These are phyloP conservation scores for Tetradesmus lagerheimii DNA, from an alignment of 139 green algal genomes.

Conservation along the genomic window DNA sequence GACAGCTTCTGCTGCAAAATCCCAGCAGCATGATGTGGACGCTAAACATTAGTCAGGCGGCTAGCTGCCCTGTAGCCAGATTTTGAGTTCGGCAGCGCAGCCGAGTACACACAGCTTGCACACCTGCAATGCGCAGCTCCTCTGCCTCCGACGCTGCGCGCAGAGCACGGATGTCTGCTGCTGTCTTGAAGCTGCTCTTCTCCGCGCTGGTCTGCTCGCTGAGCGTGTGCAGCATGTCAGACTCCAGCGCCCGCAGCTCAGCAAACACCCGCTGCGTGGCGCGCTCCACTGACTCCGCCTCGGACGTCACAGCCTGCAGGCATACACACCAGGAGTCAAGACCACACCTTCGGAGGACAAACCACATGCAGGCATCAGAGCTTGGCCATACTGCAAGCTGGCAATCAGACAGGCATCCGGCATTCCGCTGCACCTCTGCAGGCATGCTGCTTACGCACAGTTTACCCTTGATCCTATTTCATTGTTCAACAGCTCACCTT, in stretches of 20 bases:
- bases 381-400: not conserved
- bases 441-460: not conserved
- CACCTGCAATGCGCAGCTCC: conserved; percentile 29
- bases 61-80: too few species aligned
- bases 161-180: conserved; percentile 64
- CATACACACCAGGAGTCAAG: not conserved
- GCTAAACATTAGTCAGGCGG: too few species aligned
- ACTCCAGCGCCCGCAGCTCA: conserved; percentile 63
- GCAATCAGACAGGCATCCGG: not conserved
- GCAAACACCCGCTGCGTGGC: conserved; percentile 33
- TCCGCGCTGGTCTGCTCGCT: conserved; percentile 86
- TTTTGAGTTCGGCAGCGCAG: too few species aligned
- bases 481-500: conserved; percentile 62
- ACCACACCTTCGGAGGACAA: not conserved
- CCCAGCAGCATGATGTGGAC: too few species aligned
- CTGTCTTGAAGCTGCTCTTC: conserved; percentile 78
- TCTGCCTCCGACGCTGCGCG: conserved; percentile 42
- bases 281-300: conserved; percentile 58
- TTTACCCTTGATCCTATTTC: too few species aligned
- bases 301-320: conserved; percentile 46
- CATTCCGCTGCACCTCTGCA: not conserved
- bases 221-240: conserved; percentile 77
- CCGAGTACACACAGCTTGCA: too few species aligned
- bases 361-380: too few species aligned
- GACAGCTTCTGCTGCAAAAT: not conserved